Conservation (phyloP, 768 basidiomycete species). For the Clitopilus passeckerianus region DNA sequence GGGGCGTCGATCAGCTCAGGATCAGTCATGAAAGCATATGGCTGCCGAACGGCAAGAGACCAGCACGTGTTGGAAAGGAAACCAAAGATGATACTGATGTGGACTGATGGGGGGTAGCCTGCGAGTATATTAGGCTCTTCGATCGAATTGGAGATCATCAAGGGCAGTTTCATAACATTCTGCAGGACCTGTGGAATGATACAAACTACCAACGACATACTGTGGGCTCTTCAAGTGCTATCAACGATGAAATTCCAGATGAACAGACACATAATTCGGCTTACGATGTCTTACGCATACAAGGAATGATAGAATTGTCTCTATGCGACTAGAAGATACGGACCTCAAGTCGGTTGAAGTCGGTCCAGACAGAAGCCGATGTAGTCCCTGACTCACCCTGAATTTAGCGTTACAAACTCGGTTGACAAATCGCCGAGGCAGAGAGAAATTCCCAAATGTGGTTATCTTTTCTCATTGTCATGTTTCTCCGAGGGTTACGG, state of each 20-base stretch:
- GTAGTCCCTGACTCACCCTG: neutral
- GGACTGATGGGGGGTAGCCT: neutral
- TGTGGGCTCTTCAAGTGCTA: too few relatives aligned
- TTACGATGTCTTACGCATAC: neutral
- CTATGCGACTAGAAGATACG: neutral
- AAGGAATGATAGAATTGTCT: neutral
- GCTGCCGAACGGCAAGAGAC: neutral
- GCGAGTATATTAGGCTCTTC: neutral
- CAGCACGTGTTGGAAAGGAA: neutral
- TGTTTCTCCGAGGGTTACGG: neutral
- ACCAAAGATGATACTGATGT: neutral
- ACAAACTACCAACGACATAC: neutral
- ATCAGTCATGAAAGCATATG: neutral
- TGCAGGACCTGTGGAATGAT: neutral
- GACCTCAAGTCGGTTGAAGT: neutral
- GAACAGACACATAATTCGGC: neutral
- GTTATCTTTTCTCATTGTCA: constrained; percentile 1
- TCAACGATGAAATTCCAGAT: too few relatives aligned
- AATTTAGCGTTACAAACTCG: neutral
- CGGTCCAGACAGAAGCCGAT: neutral
- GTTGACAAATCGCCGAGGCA: neutral
- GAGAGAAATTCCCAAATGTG: neutral
- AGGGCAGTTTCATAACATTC: neutral
- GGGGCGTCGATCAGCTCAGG: neutral
- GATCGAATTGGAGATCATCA: neutral